These are phyloP conservation scores for Adansonia gregorii DNA, from an alignment of 441 rosid genomes.

Conservation along the genomic window DNA sequence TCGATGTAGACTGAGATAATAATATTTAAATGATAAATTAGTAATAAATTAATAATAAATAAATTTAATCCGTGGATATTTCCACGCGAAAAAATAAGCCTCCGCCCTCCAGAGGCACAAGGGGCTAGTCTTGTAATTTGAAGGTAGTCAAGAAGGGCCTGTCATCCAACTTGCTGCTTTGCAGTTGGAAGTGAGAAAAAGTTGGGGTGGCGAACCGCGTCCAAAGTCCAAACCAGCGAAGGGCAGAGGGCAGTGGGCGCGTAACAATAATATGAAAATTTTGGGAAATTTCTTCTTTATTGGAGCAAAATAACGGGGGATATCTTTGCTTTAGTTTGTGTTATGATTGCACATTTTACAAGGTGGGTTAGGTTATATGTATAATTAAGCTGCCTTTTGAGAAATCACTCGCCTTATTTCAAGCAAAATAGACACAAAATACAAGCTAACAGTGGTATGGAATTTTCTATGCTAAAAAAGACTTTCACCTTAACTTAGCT, in stretches of 20 bases:
- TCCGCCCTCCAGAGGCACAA: no score
- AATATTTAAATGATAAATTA: no score
- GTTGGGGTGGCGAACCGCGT: constrained; percentile 23
- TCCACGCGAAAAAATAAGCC: no score
- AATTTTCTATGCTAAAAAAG: not conserved
- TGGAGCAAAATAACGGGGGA: not conserved
- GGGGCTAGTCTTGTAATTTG: constrained; percentile 17
- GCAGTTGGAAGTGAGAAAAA: not conserved
- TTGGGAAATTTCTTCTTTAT: constrained; percentile 2
- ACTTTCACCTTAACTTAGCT: not conserved
- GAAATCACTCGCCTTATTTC: not conserved
- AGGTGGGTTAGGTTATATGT: not conserved
- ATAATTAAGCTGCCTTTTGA: not conserved
- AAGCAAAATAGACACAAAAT: no score
- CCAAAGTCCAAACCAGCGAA: constrained; percentile 1
- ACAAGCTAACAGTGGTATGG: not conserved
- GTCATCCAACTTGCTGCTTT: not conserved
- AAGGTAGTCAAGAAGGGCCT: not conserved
- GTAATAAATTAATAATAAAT: no score
- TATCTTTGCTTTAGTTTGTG: not conserved
- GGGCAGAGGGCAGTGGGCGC: not conserved
- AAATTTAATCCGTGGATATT: no score
- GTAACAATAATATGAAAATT: not conserved
- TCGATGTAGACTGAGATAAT: no score
- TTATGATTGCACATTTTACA: not conserved